Evolutionary conservation across 495 filamentous ascomycete genomes (phyloP), one percentile per base, ranked within the genome.

Genomic region (Penicillium soppii): DNA sequence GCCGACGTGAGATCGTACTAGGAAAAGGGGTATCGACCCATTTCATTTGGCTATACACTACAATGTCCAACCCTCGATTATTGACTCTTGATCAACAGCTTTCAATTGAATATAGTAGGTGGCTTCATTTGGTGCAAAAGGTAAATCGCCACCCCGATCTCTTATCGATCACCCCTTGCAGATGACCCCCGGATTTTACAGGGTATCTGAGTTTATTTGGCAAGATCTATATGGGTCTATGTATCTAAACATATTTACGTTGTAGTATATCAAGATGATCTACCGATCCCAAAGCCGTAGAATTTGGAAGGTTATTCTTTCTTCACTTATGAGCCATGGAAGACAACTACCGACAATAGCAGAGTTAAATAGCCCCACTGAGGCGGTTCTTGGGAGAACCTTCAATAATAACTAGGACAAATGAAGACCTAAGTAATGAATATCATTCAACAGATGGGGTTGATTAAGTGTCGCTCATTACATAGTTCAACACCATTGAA

Each of bases 141-240:
- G 30, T 39, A 52, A 51, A 47, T 32, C 40, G 54, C 61, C 54
- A 53, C 60, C 53, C 30, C 22, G 53, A 52, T 40, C 40, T 47
- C 43, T 39, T 47, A 47, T 53, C 56, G 53, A 39, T 39, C 35
- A n/a, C 52, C 62, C 62, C 62, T 65, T 65, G 62, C 62, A 65
- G 53, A 60, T 52, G 35, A 62, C n/a, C 58, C 62, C 59, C 59
- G 54, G 62, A 59, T 65, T 59, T 56, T 43, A 25, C 23, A 45
- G 23, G 20, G 36, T 7, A 41, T 47, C 26, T 45, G n/a, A 37
- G 29, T 43, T 43, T 51, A 20, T 27, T 33, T 19, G 21, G 17
- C 40, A n/a, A n/a, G n/a, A n/a, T 32, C 45, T 16, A 25, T 17
- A 16, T 52, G 21, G 25, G 41, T 25, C 16, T 53, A 5, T 26